These are phyloP conservation scores for Kockovaella imperatae DNA, from an alignment of 768 basidiomycete genomes.

Conservation along the genomic window DNA sequence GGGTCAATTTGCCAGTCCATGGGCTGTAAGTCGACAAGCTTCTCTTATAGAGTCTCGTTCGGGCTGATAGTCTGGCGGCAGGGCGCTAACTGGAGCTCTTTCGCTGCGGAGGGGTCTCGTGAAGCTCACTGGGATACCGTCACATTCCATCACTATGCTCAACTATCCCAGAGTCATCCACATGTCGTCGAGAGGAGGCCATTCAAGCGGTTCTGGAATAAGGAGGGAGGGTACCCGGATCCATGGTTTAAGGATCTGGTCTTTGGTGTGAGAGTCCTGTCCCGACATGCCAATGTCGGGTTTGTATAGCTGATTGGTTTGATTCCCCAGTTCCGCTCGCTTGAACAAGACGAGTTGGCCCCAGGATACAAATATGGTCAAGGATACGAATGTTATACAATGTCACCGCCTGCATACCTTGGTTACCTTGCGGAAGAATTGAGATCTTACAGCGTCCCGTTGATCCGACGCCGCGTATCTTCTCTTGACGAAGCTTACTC, in stretches of 20 bases:
- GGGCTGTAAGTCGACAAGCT: slow-evolving; percentile 36
- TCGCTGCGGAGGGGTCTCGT: slow-evolving; percentile 17
- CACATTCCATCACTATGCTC: slow-evolving; percentile 25
- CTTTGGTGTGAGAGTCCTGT: slow-evolving; percentile 19
- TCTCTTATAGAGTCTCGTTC: neutral
- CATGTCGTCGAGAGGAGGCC: slow-evolving; percentile 22
- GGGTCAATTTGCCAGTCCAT: slow-evolving; percentile 41
- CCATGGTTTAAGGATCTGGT: slow-evolving; percentile 34
- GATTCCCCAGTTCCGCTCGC: slow-evolving; percentile 8
- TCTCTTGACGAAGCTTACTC: slow-evolving; percentile 51
- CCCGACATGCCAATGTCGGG: neutral
- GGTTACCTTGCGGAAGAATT: slow-evolving; percentile 51
- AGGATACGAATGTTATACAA: slow-evolving; percentile 51
- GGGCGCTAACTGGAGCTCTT: slow-evolving; percentile 45
- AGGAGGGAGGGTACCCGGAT: slow-evolving; percentile 4
- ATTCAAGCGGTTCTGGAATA: slow-evolving; percentile 28
- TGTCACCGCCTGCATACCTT: slow-evolving; percentile 53
- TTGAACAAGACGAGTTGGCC: slow-evolving; percentile 11
- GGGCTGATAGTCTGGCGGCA: neutral
- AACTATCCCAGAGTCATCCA: slow-evolving; percentile 29
- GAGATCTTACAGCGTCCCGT: slow-evolving; percentile 47
- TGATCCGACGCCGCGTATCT: slow-evolving; percentile 49
- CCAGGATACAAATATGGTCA: slow-evolving; percentile 43
- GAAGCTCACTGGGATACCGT: slow-evolving; percentile 18
- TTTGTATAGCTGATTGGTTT: neutral